Conservation (phyloP, 2,329 filamentous ascomycete genomes). For the Botrytis paeoniae region DNA sequence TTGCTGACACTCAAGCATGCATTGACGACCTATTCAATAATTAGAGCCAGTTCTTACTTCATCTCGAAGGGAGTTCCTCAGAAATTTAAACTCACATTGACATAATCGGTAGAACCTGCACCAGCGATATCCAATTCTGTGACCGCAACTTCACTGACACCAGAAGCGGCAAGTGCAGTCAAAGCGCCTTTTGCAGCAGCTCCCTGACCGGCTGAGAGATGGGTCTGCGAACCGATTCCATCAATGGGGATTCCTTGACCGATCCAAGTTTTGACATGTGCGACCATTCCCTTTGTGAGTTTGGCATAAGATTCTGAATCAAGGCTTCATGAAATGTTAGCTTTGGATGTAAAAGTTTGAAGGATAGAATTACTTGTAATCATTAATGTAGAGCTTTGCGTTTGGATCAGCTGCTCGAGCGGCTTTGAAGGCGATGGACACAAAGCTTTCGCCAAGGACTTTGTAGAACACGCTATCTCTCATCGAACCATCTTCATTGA, state of each 20-base stretch:
- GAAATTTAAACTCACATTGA: constrained; percentile 21
- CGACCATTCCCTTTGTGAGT: constrained; percentile 54
- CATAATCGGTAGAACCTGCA: constrained; percentile 23
- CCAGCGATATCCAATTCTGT: constrained; percentile 58
- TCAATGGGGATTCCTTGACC: constrained; percentile 61
- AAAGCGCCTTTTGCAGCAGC: constrained; percentile 21
- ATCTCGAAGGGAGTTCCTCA: not conserved
- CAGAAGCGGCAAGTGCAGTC: constrained; percentile 43
- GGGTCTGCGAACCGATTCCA: constrained; percentile 47
- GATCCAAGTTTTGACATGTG: constrained; percentile 61
- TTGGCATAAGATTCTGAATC: constrained; percentile 57
- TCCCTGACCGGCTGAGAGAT: constrained; percentile 22
- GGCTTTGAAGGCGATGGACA: constrained; percentile 66
- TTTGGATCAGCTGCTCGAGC: constrained; percentile 63
- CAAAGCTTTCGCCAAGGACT: constrained; percentile 67
- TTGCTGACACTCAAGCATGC: constrained; percentile 33
- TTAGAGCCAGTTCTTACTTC: not conserved
- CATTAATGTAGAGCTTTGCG: constrained; percentile 74
- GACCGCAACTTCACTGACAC: constrained; percentile 55
- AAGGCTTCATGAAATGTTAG: constrained; percentile 49
- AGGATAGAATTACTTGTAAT: constrained; percentile 52
- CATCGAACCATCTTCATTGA: constrained; percentile 43
- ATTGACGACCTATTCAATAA: constrained; percentile 25
- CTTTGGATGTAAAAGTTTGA: constrained; percentile 31
- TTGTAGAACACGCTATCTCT: constrained; percentile 55